These are phyloP conservation scores for Ramichloridium luteum DNA, from an alignment of 2,329 filamentous ascomycete species.

Conservation along the genomic window DNA sequence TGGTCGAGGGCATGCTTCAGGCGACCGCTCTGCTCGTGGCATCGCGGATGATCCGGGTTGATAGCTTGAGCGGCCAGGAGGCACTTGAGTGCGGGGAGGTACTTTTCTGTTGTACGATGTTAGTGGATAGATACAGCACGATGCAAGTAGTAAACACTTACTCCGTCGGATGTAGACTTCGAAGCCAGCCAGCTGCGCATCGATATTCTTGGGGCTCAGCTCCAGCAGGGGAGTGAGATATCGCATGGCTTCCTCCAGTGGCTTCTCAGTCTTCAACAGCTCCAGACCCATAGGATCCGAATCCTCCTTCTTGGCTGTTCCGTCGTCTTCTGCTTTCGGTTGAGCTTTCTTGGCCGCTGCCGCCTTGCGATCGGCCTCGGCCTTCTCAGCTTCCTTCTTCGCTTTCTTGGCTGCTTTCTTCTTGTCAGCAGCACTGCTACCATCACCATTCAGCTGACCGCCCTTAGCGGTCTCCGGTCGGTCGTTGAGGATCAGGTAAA, in stretches of 20 bases:
- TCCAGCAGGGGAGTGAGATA: conserved; percentile 73
- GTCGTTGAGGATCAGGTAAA: conserved; percentile 71
- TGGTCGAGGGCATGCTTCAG: conserved; percentile 40
- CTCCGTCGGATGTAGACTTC: conserved; percentile 77
- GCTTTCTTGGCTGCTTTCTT: conserved; percentile 59
- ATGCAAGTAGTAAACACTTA: conserved; percentile 39
- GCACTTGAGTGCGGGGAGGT: conserved; percentile 74
- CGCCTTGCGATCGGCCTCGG: conserved; percentile 65
- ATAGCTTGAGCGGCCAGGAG: conserved; percentile 61
- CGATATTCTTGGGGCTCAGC: conserved; percentile 65
- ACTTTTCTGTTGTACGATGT: conserved; percentile 48
- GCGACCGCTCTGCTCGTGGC: conserved; percentile 62
- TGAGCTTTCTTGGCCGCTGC: conserved; percentile 34
- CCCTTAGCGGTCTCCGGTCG: conserved; percentile 59
- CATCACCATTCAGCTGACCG: conserved; percentile 54
- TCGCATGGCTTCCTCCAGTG: conserved; percentile 75
- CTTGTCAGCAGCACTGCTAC: conserved; percentile 71
- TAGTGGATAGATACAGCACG: conserved; percentile 3
- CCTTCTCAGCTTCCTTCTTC: conserved; percentile 63
- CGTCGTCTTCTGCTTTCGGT: conserved; percentile 48
- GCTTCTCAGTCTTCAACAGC: conserved; percentile 52
- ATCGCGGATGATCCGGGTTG: conserved; percentile 54
- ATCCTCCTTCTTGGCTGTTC: conserved; percentile 65
- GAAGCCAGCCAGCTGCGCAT: conserved; percentile 75
- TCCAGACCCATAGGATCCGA: conserved; percentile 74